phyloP scores from a whole-genome alignment of 495 filamentous ascomycete genomes.

The Trichoderma gamsii region DNA sequence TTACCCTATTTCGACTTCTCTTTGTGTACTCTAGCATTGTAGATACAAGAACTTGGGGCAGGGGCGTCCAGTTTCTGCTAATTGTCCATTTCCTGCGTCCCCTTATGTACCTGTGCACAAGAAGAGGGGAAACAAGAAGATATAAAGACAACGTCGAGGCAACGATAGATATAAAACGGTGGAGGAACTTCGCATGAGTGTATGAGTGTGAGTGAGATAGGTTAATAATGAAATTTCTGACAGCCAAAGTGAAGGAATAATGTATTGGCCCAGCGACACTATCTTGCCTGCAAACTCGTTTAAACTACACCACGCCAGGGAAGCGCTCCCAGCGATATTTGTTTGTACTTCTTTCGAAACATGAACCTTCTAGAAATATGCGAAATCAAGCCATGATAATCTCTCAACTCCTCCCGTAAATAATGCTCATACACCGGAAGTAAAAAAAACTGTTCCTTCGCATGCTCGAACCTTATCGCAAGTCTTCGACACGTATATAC shows the following conservation, averaged over 20 bases:
- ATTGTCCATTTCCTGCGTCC: conserved; percentile 5
- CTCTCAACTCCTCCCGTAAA: conserved; percentile 9
- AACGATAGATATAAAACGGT: not conserved
- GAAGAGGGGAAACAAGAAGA: not conserved
- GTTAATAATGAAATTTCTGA: not conserved
- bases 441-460: not conserved
- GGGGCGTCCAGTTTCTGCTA: conserved; percentile 11
- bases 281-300: not conserved
- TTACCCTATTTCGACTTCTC: conserved; percentile 28
- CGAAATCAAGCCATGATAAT: conserved; percentile 2
- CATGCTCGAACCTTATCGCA: not conserved
- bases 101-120: conserved; percentile 6
- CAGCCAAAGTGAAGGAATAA: not conserved
- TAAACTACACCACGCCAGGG: not conserved
- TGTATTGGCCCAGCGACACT: not conserved
- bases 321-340: not conserved
- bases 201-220: not conserved
- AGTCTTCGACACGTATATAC: not conserved
- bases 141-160: not conserved
- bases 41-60: conserved; percentile 36
- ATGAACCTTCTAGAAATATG: conserved; percentile 1
- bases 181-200: not conserved
- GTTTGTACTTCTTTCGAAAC: not conserved
- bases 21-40: conserved; percentile 57
- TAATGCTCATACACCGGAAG: not conserved